Evolutionary conservation across 169 alveolate species (phyloP).

Genomic region (Plasmodium gonderi): DNA sequence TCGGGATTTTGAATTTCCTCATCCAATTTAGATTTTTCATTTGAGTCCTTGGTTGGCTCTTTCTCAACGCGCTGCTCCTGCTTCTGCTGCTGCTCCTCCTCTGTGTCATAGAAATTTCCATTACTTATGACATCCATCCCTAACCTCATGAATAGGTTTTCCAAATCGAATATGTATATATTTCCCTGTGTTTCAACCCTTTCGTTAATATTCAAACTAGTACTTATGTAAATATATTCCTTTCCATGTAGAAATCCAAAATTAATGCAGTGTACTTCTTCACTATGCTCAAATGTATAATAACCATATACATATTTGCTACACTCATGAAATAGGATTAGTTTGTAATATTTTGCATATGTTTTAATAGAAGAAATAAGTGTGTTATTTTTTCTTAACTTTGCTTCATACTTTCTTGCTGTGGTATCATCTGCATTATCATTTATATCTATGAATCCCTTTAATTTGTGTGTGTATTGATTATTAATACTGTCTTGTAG

Average conservation of each 20-base stretch:
- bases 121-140: not conserved
- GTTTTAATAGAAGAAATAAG: conserved; percentile 17
- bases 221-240: conserved; percentile 34
- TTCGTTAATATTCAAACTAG: conserved; percentile 38
- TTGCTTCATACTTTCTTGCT: not conserved
- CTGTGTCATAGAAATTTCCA: not conserved
- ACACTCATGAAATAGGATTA: conserved; percentile 35
- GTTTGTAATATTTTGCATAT: conserved; percentile 29
- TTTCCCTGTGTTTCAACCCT: conserved; percentile 60
- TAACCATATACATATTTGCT: conserved; percentile 23
- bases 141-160: not conserved
- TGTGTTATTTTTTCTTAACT: not conserved
- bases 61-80: not conserved
- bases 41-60: not conserved
- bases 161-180: conserved; percentile 34
- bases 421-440: not conserved
- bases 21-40: not conserved
- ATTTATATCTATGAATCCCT: not conserved
- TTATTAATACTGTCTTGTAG: conserved; percentile 40
- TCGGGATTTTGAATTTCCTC: too few species aligned
- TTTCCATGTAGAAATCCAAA: conserved; percentile 33
- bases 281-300: conserved; percentile 53
- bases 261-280: conserved; percentile 23
- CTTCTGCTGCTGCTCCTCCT: not conserved
- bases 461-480: conserved; percentile 51